Evolutionary conservation across 1,284 basidiomycete genomes (phyloP).

Genomic region (Bjerkandera adusta): DNA sequence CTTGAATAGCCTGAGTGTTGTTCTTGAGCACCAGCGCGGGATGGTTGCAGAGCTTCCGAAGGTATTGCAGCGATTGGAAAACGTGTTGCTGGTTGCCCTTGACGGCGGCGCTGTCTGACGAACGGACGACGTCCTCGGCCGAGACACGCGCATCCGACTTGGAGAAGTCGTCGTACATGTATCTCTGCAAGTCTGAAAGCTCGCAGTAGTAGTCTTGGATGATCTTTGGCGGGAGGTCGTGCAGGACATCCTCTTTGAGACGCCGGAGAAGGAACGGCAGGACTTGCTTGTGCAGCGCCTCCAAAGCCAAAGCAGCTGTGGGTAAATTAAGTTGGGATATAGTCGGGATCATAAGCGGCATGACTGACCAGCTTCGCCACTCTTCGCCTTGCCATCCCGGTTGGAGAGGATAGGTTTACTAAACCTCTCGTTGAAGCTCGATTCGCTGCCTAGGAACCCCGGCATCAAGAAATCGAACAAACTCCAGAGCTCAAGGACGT

Average conservation of each 20-base stretch:
- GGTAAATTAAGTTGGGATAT: slow-evolving; percentile 8
- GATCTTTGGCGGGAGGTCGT: slow-evolving; percentile 98
- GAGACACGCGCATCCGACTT: slow-evolving; percentile 72
- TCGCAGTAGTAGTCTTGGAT: slow-evolving; percentile 99
- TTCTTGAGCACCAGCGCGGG: slow-evolving; percentile 86
- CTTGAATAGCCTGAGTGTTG: slow-evolving; percentile 55
- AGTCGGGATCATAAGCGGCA: slow-evolving; percentile 7
- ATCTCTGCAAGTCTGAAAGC: slow-evolving; percentile 90
- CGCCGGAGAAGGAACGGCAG: slow-evolving; percentile 97
- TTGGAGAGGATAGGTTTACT: slow-evolving; percentile 96
- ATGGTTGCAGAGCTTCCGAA: slow-evolving; percentile 98
- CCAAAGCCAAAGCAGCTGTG: slow-evolving; percentile 86
- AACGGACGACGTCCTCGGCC: slow-evolving; percentile 63
- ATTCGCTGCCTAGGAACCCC: slow-evolving; percentile 93
- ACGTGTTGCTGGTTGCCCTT: slow-evolving; percentile 74
- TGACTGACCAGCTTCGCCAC: slow-evolving; percentile 83
- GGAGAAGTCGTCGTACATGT: slow-evolving; percentile 91
- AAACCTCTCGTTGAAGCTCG: slow-evolving; percentile 95
- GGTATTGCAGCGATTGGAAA: slow-evolving; percentile 96
- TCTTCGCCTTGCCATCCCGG: slow-evolving; percentile 94
- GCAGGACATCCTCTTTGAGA: slow-evolving; percentile 95
- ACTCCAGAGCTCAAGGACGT: slow-evolving; percentile 98
- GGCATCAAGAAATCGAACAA: slow-evolving; percentile 99
- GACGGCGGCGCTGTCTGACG: slow-evolving; percentile 37
- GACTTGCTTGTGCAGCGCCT: slow-evolving; percentile 98